Evolutionary conservation across 2,329 filamentous ascomycete species (phyloP).

Genomic region (Sporothrix humicola): DNA sequence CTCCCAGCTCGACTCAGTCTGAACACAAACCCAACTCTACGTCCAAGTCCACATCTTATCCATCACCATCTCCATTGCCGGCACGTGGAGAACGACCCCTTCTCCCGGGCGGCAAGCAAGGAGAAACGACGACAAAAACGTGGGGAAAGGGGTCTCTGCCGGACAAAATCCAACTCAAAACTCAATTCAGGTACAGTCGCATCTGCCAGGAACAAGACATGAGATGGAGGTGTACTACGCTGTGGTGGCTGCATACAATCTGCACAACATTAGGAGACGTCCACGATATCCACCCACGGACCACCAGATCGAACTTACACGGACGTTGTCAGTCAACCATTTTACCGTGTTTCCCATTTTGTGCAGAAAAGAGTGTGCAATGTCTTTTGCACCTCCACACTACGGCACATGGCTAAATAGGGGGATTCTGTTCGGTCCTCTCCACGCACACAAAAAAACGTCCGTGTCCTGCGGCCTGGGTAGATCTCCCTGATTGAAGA

Average conservation of each 20-base stretch:
- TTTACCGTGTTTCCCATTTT: not conserved
- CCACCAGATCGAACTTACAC: not conserved
- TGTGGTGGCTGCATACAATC: not conserved
- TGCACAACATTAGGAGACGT: not conserved
- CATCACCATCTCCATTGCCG: not conserved
- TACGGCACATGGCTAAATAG: conserved; percentile 17
- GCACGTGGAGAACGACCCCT: not conserved
- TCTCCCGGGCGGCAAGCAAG: conserved; percentile 7
- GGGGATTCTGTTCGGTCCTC: not conserved
- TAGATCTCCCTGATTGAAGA: not conserved
- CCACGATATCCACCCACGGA: not conserved
- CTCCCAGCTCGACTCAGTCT: not conserved
- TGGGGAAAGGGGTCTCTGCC: not conserved
- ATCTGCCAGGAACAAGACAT: not conserved
- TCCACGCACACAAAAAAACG: not conserved
- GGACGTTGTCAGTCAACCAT: not conserved
- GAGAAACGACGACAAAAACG: not conserved
- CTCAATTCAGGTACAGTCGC: not conserved
- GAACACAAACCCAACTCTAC: too few relatives aligned
- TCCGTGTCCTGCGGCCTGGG: conserved; percentile 1
- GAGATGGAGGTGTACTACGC: not conserved
- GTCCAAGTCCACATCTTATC: not conserved
- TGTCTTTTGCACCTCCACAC: not conserved
- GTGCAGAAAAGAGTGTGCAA: too few relatives aligned
- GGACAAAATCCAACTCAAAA: not conserved